Base-by-base conservation (phyloP, 2,329 filamentous ascomycete genomes). In the Chalaropsis thielavioides region DNA sequence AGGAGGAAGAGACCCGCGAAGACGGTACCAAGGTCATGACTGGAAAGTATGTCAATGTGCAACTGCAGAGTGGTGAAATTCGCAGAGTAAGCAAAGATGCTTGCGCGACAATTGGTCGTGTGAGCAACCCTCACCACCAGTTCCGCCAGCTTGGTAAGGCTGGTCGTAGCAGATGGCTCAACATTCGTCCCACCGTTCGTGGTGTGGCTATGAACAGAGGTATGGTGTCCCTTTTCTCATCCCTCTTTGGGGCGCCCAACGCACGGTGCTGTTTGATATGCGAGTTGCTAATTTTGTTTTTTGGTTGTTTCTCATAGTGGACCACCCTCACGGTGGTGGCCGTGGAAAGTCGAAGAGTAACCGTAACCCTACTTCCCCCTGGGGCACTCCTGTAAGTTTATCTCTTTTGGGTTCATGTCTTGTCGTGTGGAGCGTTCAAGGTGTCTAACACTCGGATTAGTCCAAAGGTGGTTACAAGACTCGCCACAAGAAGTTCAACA, bases 301-400 rank as follows among this genome's bases (percentile, higher is more conserved):
- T n/a, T 46, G n/a, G n/a, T 17, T 44, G 8, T 58, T 17, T 56
- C 31, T 27, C 38, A n/a, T 15, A 85, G 89, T 86, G 71, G 94
- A 99, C 73, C 94, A 99, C 81, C 94, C 94, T 72, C 94, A 99
- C 76, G 94, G 94, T 83, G 94, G 94, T 88, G 94, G 94, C 77
- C 85, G 95, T 81, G 94, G 94, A 79, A 99, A 99, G 79, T 96
- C 91, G 66, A 99, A 99, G 89, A 91, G 94, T 84, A 96, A 96
- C 74, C 85, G 92, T 68, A 82, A 95, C 73, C 94, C 95, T 41
- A 90, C 94, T 71, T 96, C 90, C 77, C 94, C 94, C 67, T 99
- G 95, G 94, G 94, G 95, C 74, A 87, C 85, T 73, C 92, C 90
- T 73, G 91, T 95, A 87, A 78, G 90, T 84, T 69, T 46, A 68